Evolutionary conservation across 305 asterid species (phyloP), one percentile per base, ranked within the genome.

Genomic region (Salvia sclarea): DNA sequence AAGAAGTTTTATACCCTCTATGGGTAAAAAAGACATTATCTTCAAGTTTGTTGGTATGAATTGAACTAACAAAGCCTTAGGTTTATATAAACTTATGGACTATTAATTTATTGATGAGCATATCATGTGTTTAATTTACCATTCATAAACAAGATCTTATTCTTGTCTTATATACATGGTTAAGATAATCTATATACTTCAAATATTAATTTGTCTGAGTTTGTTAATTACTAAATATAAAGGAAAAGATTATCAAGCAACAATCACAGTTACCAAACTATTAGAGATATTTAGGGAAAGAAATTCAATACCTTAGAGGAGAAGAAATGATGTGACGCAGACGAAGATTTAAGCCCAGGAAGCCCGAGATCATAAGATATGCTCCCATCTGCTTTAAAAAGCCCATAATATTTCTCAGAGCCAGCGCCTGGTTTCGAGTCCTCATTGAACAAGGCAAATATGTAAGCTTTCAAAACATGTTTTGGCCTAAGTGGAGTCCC

Each of bases 401-500:
- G 72, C 25, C 99, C 99, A 66, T 72, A 94, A 78, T 86, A 80
- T 38, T 68, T 91, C 85, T 94, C 99, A 2, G 97, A 91, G 48
- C 85, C 79, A 0, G 90, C 85, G 4, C 96, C 99, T 9, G 71
- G 6, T 75, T 94, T 94, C 8, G 64, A 76, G 64, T 94, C 75
- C 86, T 94, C 99, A 48, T 94, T 94, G 72, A 94, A 94, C 60
- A 89, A 72, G 3, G 99, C 97, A 75, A 94, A 94, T 69, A 94
- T 82, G 69, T 91, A 94, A 0, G 96, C 97, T 78, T 87, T 91
- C 77, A 94, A 64, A 40, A 82, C 78, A 71, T 17, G 61, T 72
- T 84, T 88, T 20, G 99, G 99, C 80, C 96, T 86, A 62, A 84
- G 5, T 2, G 99, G 98, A 78, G 99, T 94, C 25, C 99, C 99